Conservation (phyloP, 2,329 filamentous ascomycete species). For the Aspergillus pseudotamarii region DNA sequence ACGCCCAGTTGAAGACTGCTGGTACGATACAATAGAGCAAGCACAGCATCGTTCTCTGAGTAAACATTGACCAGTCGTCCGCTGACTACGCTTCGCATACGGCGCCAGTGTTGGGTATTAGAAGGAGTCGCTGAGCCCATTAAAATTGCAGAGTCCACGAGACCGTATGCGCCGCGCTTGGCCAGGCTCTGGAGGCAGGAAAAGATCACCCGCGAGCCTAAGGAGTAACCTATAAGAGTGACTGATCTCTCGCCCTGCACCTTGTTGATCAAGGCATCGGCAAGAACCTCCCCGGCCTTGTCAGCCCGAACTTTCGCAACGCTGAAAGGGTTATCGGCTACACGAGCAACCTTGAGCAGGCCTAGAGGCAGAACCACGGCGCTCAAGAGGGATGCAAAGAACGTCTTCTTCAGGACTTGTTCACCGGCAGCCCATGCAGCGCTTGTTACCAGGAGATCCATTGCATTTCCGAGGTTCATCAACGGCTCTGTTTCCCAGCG, state of each 20-base stretch:
- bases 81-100: slow-evolving; percentile 75
- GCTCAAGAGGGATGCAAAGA: slow-evolving; percentile 66
- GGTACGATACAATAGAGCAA: slow-evolving; percentile 84
- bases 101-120: slow-evolving; percentile 71
- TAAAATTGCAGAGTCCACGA: slow-evolving; percentile 80
- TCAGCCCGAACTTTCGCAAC: slow-evolving; percentile 76
- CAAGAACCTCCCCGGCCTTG: slow-evolving; percentile 77
- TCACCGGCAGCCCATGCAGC: slow-evolving; percentile 78
- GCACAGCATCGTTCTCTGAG: slow-evolving; percentile 82
- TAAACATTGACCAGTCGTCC: slow-evolving; percentile 87
- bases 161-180: slow-evolving; percentile 76
- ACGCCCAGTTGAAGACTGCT: slow-evolving; percentile 81
- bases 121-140: slow-evolving; percentile 81
- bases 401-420: slow-evolving; percentile 73
- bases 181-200: slow-evolving; percentile 77
- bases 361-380: slow-evolving; percentile 71
- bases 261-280: slow-evolving; percentile 79
- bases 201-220: slow-evolving; percentile 81
- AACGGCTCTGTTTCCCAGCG: slow-evolving; percentile 81
- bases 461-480: slow-evolving; percentile 73
- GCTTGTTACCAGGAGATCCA: slow-evolving; percentile 76
- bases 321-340: slow-evolving; percentile 80
- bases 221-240: slow-evolving; percentile 77
- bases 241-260: slow-evolving; percentile 82
- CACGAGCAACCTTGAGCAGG: slow-evolving; percentile 65